These are phyloP conservation scores for Nissolia schottii DNA, from an alignment of 306 rosid species.

Conservation along the genomic window DNA sequence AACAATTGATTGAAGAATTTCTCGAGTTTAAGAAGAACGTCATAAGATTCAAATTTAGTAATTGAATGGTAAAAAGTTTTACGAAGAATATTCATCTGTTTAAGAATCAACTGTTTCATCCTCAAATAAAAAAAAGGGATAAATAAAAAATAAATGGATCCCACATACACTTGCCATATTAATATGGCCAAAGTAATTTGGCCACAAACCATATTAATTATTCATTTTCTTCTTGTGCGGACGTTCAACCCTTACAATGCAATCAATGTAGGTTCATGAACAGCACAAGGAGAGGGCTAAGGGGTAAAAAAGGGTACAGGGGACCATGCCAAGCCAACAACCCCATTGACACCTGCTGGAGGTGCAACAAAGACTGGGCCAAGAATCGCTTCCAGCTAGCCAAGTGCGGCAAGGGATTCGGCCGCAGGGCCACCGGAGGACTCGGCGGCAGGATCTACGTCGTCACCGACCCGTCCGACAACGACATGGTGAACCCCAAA, in stretches of 20 bases:
- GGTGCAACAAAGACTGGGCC: constrained; percentile 52
- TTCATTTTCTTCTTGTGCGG: not conserved
- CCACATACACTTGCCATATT: no score
- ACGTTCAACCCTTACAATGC: no score
- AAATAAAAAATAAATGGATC: no score
- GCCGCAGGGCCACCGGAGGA: constrained; percentile 51
- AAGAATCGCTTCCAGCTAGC: constrained; percentile 35
- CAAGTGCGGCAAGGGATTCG: constrained; percentile 51
- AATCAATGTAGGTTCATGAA: constrained; percentile 27
- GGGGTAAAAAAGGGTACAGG: not conserved
- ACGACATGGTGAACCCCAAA: constrained; percentile 27
- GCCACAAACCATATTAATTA: no score
- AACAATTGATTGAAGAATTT: no score
- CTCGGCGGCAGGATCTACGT: constrained; percentile 30
- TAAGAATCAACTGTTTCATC: not conserved
- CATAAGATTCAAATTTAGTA: no score
- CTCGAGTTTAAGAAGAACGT: no score
- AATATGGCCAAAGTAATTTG: no score
- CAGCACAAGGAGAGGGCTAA: constrained; percentile 43
- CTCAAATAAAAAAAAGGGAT: no score
- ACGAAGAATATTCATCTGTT: not conserved
- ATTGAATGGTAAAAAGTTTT: not conserved
- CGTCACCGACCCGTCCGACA: constrained; percentile 45
- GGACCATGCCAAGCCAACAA: constrained; percentile 55
- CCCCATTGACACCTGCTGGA: constrained; percentile 79